A percentile compares a stretch with the other conserved stretches of the same genome.
phyloP scores from a whole-genome alignment of 2,329 filamentous ascomycete genomes.

The Chlorencoelia australis region DNA sequence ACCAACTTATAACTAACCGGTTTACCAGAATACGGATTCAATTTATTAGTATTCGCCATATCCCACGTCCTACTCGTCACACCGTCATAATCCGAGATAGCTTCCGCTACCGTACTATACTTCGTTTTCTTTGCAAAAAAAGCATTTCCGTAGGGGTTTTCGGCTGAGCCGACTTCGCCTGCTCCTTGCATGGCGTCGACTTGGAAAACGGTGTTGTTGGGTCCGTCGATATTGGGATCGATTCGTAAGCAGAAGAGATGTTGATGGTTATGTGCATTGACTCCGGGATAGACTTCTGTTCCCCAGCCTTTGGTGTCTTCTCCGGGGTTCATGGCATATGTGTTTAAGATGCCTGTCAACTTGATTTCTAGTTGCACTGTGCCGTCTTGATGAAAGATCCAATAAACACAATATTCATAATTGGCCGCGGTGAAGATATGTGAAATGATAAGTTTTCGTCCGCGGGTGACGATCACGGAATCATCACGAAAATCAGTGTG shows the following conservation, averaged over 20 bases:
- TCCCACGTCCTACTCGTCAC: constrained; percentile 78
- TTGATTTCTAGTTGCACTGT: constrained; percentile 88
- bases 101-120: constrained; percentile 57
- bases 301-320: constrained; percentile 84
- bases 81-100: constrained; percentile 73
- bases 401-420: constrained; percentile 85
- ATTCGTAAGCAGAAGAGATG: constrained; percentile 88
- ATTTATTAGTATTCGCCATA: constrained; percentile 70
- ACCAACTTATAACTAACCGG: constrained; percentile 83
- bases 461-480: constrained; percentile 75
- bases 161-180: constrained; percentile 65
- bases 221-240: constrained; percentile 78
- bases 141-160: constrained; percentile 84
- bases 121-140: constrained; percentile 81
- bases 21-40: constrained; percentile 82
- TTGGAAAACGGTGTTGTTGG: constrained; percentile 76
- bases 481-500: constrained; percentile 90
- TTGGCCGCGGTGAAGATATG: constrained; percentile 94
- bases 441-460: constrained; percentile 75
- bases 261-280: constrained; percentile 94
- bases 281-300: constrained; percentile 78
- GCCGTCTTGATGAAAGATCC: constrained; percentile 88
- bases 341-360: constrained; percentile 87
- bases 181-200: constrained; percentile 63
- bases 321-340: constrained; percentile 68